Evolutionary conservation across 2,329 filamentous ascomycete genomes (phyloP).

Genomic region (Claviceps spartinae): DNA sequence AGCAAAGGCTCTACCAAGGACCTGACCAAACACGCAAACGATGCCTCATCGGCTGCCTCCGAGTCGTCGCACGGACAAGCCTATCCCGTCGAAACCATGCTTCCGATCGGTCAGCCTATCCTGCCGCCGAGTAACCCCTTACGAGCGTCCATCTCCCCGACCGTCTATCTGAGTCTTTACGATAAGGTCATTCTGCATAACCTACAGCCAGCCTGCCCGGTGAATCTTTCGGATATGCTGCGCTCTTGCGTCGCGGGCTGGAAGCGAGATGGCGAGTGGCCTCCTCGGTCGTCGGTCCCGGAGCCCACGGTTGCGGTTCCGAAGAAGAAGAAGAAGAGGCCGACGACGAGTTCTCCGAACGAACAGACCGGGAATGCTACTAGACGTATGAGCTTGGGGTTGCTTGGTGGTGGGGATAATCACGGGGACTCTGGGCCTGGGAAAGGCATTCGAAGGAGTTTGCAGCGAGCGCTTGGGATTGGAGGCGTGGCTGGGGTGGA

Average conservation of each 20-base stretch:
- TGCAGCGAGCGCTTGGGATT: constrained; percentile 32
- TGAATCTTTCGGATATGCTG: constrained; percentile 74
- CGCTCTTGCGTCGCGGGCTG: constrained; percentile 74
- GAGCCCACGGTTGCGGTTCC: constrained; percentile 21
- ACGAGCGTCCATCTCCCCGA: constrained; percentile 60
- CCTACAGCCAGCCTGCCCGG: constrained; percentile 72
- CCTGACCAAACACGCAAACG: constrained; percentile 18
- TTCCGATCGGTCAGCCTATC: constrained; percentile 62
- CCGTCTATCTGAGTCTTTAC: constrained; percentile 71
- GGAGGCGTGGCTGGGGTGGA: constrained; percentile 10
- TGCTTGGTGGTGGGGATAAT: constrained; percentile 27
- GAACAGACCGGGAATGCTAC: constrained; percentile 17
- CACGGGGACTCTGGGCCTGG: constrained; percentile 19
- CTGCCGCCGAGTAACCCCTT: constrained; percentile 63
- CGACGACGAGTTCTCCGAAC: constrained; percentile 8
- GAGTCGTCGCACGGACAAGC: constrained; percentile 9
- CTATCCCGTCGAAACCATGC: constrained; percentile 44
- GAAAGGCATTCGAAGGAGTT: constrained; percentile 30
- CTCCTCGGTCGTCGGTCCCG: constrained; percentile 39
- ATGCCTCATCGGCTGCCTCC: constrained; percentile 19
- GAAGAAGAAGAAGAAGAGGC: constrained; percentile 30
- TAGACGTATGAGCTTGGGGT: constrained; percentile 34
- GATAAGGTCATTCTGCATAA: constrained; percentile 73
- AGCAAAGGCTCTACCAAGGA: constrained; percentile 23
- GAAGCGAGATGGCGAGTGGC: constrained; percentile 92